Conservation (phyloP, 1,284 basidiomycete species). For the Leucoagaricus sp. region DNA sequence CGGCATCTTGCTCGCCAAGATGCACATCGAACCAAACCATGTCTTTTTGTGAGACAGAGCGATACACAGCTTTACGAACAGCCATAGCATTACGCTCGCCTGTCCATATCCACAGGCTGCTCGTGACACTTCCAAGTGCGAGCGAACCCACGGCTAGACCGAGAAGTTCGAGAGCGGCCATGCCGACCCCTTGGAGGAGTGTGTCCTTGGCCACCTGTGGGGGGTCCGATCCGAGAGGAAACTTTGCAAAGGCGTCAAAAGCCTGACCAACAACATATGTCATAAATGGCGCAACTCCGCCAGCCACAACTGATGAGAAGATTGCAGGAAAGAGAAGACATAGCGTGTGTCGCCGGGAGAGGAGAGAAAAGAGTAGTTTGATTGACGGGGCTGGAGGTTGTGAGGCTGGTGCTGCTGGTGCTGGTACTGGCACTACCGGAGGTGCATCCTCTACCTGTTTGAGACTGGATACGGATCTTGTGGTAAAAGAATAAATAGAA, state of each 20-base stretch:
- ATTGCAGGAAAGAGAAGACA: conserved; percentile 75
- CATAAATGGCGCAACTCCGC: conserved; percentile 91
- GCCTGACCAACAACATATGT: conserved; percentile 86
- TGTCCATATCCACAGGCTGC: conserved; percentile 84
- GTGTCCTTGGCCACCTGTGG: conserved; percentile 49
- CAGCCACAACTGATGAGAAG: conserved; percentile 66
- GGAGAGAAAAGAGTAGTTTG: conserved; percentile 66
- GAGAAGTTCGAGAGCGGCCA: conserved; percentile 70
- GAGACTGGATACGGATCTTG: conserved; percentile 4
- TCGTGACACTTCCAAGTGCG: conserved; percentile 73
- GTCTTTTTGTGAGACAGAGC: conserved; percentile 68
- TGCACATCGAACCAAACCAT: conserved; percentile 90
- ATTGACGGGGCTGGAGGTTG: conserved; percentile 30
- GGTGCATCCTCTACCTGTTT: conserved; percentile 8
- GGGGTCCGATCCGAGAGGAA: conserved; percentile 49
- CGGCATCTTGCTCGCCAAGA: conserved; percentile 76
- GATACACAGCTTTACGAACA: conserved; percentile 72
- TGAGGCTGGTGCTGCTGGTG: conserved; percentile 10
- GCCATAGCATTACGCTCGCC: conserved; percentile 81
- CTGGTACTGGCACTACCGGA: conserved; percentile 9
- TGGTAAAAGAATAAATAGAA: conserved; percentile 26
- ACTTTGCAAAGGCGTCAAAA: conserved; percentile 78
- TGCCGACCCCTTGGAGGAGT: conserved; percentile 61
- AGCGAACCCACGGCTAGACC: conserved; percentile 73
- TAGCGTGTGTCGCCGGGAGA: conserved; percentile 55